Evolutionary conservation across 768 basidiomycete genomes (phyloP).

Genomic region (Dendrothele bispora): DNA sequence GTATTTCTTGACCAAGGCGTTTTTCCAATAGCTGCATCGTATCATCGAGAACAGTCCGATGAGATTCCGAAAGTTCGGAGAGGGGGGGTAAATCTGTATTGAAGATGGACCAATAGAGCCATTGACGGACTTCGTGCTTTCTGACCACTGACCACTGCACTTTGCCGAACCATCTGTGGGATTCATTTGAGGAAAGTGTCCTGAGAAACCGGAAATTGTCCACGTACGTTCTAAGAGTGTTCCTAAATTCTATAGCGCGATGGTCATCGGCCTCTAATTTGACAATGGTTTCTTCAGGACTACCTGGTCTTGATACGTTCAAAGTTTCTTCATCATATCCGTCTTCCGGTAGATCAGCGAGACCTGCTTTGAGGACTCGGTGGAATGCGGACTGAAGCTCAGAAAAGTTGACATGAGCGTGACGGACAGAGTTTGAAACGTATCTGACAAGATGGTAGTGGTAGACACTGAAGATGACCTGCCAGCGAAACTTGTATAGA

Average conservation of each 20-base stretch:
- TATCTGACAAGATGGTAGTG: constrained; percentile 49
- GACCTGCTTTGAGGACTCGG: constrained; percentile 66
- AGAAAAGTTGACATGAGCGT: constrained; percentile 41
- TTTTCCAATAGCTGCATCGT: constrained; percentile 66
- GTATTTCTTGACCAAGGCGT: constrained; percentile 65
- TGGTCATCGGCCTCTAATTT: constrained; percentile 64
- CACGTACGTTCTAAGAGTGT: constrained; percentile 57
- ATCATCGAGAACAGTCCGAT: constrained; percentile 53
- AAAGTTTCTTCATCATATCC: constrained; percentile 57
- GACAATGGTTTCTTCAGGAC: constrained; percentile 58
- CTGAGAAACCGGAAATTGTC: background rate
- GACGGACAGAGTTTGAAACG: constrained; percentile 47
- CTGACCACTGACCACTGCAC: constrained; percentile 73
- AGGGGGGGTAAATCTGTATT: constrained; percentile 59
- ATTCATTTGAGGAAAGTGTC: background rate
- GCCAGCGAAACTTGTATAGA: constrained; percentile 5
- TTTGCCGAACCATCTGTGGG: constrained; percentile 63
- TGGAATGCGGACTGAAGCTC: constrained; percentile 61
- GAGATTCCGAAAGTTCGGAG: constrained; percentile 44
- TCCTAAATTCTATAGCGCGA: constrained; percentile 72
- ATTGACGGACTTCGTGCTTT: constrained; percentile 60
- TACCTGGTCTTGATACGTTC: constrained; percentile 49
- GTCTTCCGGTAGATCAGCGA: constrained; percentile 52
- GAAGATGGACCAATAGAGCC: constrained; percentile 86
- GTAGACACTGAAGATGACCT: constrained; percentile 75